A percentile compares a stretch with the other conserved stretches of the same genome.
phyloP scores from a whole-genome alignment of 306 rosid species.

The Inga laurina region DNA sequence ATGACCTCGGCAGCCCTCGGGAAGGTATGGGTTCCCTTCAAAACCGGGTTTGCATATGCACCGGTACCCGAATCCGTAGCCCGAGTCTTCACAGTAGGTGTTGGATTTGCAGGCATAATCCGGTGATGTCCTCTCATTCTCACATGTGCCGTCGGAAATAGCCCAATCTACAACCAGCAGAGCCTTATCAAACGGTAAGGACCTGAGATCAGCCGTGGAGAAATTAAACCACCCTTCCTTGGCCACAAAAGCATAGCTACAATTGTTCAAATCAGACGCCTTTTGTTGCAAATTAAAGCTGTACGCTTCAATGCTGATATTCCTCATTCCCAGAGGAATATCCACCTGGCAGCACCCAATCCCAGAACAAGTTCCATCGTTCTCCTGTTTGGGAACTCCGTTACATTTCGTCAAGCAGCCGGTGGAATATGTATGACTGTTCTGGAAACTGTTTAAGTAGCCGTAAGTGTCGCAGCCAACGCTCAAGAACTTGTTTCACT shows the following conservation, averaged over 20 bases:
- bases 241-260: slow-evolving; percentile 32
- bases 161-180: slow-evolving; percentile 43
- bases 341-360: slow-evolving; percentile 33
- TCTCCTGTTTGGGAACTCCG: no score
- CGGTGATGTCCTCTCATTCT: background rate
- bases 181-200: background rate
- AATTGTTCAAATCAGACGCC: slow-evolving; percentile 1
- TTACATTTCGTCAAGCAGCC: slow-evolving; percentile 30
- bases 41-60: slow-evolving; percentile 40
- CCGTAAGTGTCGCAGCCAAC: slow-evolving; percentile 32
- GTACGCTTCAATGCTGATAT: accelerated
- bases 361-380: slow-evolving; percentile 17
- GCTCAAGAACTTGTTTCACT: slow-evolving; percentile 27
- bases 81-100: background rate
- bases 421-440: background rate
- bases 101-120: slow-evolving; percentile 14
- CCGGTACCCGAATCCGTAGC: slow-evolving; percentile 18
- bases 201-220: background rate
- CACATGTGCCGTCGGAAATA: slow-evolving; percentile 28
- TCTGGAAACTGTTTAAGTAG: background rate
- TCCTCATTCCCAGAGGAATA: slow-evolving; percentile 3
- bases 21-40: slow-evolving; percentile 40
- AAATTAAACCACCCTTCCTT: slow-evolving; percentile 35
- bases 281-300: background rate
- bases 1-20: slow-evolving; percentile 39